Evolutionary conservation across 2,329 filamentous ascomycete species (phyloP).

Genomic region (Cercospora sojina): DNA sequence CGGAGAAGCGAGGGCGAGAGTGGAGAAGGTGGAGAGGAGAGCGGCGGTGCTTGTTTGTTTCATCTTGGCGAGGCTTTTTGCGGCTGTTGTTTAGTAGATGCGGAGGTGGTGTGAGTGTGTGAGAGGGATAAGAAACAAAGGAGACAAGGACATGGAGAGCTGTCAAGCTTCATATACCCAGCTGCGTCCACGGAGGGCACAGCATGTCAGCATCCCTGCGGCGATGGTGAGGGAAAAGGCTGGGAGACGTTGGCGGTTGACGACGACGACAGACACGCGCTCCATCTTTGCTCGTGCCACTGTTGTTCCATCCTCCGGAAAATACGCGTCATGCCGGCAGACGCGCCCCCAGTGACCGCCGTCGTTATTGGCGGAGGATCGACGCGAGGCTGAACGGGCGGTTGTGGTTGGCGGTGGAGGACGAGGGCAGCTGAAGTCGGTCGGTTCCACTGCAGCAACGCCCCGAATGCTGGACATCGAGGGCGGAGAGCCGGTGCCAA

Average conservation of each 20-base stretch:
- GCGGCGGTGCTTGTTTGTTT: slow-evolving; percentile 13
- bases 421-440: not conserved
- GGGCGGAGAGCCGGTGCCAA: slow-evolving; percentile 10
- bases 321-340: slow-evolving; percentile 30
- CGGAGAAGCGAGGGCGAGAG: slow-evolving; percentile 20
- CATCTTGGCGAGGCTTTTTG: slow-evolving; percentile 12
- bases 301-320: slow-evolving; percentile 16
- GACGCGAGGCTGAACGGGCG: not conserved
- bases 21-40: slow-evolving; percentile 17
- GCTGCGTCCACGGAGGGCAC: not conserved
- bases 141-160: not conserved
- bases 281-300: not conserved
- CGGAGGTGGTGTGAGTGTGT: not conserved
- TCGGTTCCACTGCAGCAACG: not conserved
- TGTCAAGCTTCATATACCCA: slow-evolving; percentile 1
- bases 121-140: not conserved
- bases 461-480: not conserved
- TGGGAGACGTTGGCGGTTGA: slow-evolving; percentile 1
- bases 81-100: not conserved
- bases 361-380: not conserved
- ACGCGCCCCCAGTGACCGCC: not conserved
- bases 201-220: not conserved
- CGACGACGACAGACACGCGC: slow-evolving; percentile 2
- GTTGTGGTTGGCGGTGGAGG: slow-evolving; percentile 1
- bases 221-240: not conserved